These are phyloP conservation scores for Tirmania nivea DNA, from an alignment of 495 filamentous ascomycete genomes.

Conservation along the genomic window DNA sequence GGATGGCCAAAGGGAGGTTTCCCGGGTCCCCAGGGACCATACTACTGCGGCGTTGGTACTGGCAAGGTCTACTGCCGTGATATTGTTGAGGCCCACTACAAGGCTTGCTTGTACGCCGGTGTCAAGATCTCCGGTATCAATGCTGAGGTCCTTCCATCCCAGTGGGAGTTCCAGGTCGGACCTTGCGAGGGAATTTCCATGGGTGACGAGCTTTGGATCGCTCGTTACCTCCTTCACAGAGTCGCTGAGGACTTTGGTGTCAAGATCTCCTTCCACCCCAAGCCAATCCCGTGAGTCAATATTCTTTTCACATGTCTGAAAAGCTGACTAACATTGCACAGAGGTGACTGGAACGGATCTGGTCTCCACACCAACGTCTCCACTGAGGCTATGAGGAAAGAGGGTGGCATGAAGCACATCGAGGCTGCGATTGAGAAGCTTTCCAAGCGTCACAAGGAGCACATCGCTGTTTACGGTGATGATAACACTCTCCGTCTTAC, in stretches of 20 bases:
- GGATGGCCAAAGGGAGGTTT: constrained; percentile 93
- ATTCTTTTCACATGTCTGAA: not conserved
- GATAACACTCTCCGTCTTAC: constrained; percentile 82
- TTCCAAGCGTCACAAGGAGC: constrained; percentile 69
- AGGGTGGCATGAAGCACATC: constrained; percentile 87
- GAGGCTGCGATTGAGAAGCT: constrained; percentile 76
- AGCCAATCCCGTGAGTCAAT: constrained; percentile 54
- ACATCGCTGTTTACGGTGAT: constrained; percentile 94
- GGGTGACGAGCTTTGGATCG: constrained; percentile 95
- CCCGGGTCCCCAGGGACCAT: constrained; percentile 91
- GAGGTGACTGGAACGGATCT: constrained; percentile 95
- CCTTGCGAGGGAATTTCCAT: constrained; percentile 82
- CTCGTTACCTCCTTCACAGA: constrained; percentile 87
- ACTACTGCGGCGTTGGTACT: constrained; percentile 97
- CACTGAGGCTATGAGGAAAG: constrained; percentile 61
- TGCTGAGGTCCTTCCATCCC: constrained; percentile 94
- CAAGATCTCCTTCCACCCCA: constrained; percentile 88
- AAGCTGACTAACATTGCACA: not conserved
- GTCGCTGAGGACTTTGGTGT: constrained; percentile 94
- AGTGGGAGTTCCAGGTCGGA: constrained; percentile 99
- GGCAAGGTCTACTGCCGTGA: constrained; percentile 97
- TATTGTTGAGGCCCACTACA: constrained; percentile 96
- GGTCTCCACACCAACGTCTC: constrained; percentile 87
- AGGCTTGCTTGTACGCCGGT: constrained; percentile 77
- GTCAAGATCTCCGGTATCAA: constrained; percentile 96